These are phyloP conservation scores for Penicillium sp. DNA, from an alignment of 2,329 filamentous ascomycete species.

Conservation along the genomic window DNA sequence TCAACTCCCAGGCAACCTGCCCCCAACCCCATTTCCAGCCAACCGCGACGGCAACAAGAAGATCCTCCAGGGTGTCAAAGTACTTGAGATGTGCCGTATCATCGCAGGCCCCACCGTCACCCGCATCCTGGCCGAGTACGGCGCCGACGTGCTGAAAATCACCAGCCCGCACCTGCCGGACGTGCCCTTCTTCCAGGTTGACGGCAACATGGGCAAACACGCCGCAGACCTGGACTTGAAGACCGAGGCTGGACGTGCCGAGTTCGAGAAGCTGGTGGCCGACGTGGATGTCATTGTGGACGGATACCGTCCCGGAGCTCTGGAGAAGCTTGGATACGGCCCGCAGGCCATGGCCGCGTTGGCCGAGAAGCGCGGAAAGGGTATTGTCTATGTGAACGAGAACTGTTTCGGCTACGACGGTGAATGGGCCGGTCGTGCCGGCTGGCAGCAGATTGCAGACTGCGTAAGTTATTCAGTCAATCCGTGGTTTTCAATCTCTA, in stretches of 20 bases:
- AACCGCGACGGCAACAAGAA: constrained; percentile 31
- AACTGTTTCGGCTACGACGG: constrained; percentile 66
- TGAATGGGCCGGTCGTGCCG: constrained; percentile 60
- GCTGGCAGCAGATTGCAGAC: constrained; percentile 70
- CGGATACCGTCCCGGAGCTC: constrained; percentile 64
- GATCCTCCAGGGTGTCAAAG: constrained; percentile 59
- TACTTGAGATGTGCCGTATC: constrained; percentile 69
- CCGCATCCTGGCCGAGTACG: constrained; percentile 68
- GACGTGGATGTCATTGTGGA: constrained; percentile 65
- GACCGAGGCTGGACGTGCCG: constrained; percentile 47
- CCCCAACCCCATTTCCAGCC: constrained; percentile 28
- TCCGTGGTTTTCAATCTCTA: background rate
- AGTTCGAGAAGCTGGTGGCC: constrained; percentile 58
- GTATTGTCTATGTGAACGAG: constrained; percentile 67
- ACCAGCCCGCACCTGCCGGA: constrained; percentile 64
- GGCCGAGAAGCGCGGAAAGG: constrained; percentile 54
- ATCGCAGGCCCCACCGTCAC: constrained; percentile 72
- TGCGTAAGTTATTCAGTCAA: constrained; percentile 45
- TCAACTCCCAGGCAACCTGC: constrained; percentile 26
- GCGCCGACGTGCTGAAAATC: constrained; percentile 68
- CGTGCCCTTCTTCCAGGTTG: constrained; percentile 68
- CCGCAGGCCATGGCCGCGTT: constrained; percentile 52
- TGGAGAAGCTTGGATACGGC: constrained; percentile 62
- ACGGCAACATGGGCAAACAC: constrained; percentile 69
- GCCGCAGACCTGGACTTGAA: constrained; percentile 62